Evolutionary conservation across 495 filamentous ascomycete species (phyloP).

Genomic region (Letharia lupina): DNA sequence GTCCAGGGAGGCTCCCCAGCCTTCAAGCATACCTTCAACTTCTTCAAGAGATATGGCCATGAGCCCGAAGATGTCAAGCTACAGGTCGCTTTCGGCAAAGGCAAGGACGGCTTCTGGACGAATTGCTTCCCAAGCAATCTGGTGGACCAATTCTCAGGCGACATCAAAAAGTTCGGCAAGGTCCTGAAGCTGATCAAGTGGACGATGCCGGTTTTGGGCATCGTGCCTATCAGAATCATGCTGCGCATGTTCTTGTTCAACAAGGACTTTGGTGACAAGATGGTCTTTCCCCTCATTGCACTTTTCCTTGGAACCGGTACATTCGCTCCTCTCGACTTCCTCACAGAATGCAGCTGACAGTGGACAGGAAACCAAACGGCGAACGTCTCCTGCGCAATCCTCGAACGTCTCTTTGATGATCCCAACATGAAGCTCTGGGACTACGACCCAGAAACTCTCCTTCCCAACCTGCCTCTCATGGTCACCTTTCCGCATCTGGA

Average conservation of each 20-base stretch:
- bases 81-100: conserved; percentile 75
- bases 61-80: conserved; percentile 62
- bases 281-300: conserved; percentile 67
- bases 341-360: conserved; percentile 17
- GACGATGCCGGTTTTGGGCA: conserved; percentile 60
- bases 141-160: conserved; percentile 50
- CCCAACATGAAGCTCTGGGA: conserved; percentile 70
- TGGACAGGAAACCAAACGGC: conserved; percentile 55
- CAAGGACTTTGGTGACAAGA: conserved; percentile 62
- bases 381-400: conserved; percentile 63
- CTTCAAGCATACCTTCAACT: conserved; percentile 75
- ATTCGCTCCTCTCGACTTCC: neutral
- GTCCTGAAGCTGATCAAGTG: conserved; percentile 62
- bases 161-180: conserved; percentile 57
- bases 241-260: conserved; percentile 64
- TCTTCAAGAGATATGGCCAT: conserved; percentile 62
- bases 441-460: conserved; percentile 58
- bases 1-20: conserved; percentile 74
- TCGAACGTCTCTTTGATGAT: conserved; percentile 68
- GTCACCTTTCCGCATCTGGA: conserved; percentile 70
- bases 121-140: conserved; percentile 70
- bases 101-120: conserved; percentile 63
- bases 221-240: conserved; percentile 64
- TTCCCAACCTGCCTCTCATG: conserved; percentile 68
- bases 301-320: conserved; percentile 67